A percentile compares a stretch with the other conserved stretches of the same genome.
phyloP scores from a whole-genome alignment of 1,284 basidiomycete species.

The Vanrija sp. region DNA sequence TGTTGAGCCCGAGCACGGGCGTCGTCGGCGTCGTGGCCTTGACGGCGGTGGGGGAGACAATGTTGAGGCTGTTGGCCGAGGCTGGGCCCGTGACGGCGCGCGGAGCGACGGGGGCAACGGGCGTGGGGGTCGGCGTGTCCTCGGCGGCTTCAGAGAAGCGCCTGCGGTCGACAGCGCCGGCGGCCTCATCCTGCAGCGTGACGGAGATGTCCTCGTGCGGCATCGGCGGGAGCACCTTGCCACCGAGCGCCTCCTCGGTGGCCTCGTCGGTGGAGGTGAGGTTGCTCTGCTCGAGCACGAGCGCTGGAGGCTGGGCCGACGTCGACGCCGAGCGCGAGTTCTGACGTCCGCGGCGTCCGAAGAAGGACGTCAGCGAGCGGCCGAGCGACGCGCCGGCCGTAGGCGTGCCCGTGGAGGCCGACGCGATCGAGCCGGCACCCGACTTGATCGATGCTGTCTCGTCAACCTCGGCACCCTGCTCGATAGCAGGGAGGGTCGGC shows the following conservation, averaged over 20 bases:
- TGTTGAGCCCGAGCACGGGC: too few relatives aligned
- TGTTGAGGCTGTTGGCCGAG: too few relatives aligned
- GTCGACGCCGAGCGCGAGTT: not conserved
- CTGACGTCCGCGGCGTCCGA: constrained; percentile 2
- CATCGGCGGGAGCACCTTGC: not conserved
- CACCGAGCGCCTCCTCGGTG: not conserved
- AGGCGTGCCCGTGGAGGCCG: too few relatives aligned
- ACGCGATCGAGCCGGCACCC: too few relatives aligned
- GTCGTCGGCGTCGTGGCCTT: too few relatives aligned
- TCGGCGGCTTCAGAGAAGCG: not conserved
- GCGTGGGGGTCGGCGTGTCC: too few relatives aligned
- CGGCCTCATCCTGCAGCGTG: not conserved
- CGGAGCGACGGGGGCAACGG: too few relatives aligned
- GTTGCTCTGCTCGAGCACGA: not conserved
- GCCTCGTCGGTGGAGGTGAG: not conserved
- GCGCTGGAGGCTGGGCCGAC: not conserved
- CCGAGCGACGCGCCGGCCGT: constrained; percentile 8
- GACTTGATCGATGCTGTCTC: too few relatives aligned
- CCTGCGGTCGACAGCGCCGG: not conserved
- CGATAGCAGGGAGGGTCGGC: too few relatives aligned
- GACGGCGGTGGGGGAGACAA: too few relatives aligned
- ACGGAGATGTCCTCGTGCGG: not conserved
- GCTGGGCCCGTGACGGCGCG: too few relatives aligned
- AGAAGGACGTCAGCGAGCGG: constrained; percentile 15
- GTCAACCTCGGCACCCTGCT: too few relatives aligned